phyloP scores from a whole-genome alignment of 2,329 filamentous ascomycete species.

The Cryphonectria parasitica region DNA sequence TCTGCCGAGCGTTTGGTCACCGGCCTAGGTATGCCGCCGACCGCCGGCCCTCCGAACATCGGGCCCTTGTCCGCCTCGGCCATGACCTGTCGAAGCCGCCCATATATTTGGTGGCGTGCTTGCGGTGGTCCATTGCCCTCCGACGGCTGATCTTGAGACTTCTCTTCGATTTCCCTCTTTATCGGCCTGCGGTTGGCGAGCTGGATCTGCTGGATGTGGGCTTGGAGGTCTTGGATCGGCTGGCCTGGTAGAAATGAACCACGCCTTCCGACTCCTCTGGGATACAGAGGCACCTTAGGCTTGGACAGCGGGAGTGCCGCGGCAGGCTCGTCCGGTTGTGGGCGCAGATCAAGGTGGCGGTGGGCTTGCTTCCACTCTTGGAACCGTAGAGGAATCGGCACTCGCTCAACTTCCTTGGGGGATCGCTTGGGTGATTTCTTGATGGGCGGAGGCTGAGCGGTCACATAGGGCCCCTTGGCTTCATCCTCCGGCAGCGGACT shows the following conservation, averaged over 20 bases:
- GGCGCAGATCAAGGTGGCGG: neutral
- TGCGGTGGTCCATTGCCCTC: neutral
- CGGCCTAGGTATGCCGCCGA: neutral
- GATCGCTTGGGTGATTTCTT: neutral
- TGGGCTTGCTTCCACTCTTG: constrained; percentile 12
- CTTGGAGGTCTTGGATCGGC: neutral
- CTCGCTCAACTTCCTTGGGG: constrained; percentile 5
- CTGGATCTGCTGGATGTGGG: neutral
- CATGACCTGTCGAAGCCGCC: neutral
- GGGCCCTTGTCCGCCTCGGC: neutral
- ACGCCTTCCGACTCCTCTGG: neutral
- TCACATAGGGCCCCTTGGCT: constrained; percentile 17
- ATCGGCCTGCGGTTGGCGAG: neutral
- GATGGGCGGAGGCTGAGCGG: neutral
- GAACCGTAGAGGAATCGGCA: neutral
- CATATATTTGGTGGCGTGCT: no score
- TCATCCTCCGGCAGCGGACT: neutral
- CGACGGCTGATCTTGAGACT: neutral
- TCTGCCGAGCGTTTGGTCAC: neutral
- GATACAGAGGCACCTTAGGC: neutral
- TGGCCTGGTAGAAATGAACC: neutral
- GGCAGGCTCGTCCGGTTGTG: neutral
- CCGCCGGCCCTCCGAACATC: neutral
- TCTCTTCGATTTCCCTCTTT: neutral
- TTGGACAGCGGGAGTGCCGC: neutral